These are phyloP conservation scores for Cercospora zeae-maydis DNA, from an alignment of 2,329 filamentous ascomycete genomes.

Conservation along the genomic window DNA sequence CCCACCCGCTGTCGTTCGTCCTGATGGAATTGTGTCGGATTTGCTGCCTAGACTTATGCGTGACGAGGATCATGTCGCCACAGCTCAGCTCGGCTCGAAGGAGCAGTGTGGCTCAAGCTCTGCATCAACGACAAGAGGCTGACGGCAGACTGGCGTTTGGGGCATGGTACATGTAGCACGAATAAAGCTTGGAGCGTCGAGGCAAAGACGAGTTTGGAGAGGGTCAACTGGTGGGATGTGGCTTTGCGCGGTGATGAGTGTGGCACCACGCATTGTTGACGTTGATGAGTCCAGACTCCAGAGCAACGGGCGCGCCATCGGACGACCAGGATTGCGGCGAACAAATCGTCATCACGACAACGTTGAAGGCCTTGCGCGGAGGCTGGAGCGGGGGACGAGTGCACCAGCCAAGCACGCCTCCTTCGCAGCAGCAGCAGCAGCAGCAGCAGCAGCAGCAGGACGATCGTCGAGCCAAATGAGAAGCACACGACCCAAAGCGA, in stretches of 20 bases:
- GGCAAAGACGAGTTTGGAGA: background rate
- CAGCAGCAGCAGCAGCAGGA: slow-evolving; percentile 17
- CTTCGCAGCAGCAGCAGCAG: background rate
- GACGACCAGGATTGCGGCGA: background rate
- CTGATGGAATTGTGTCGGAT: background rate
- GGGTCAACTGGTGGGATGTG: slow-evolving; percentile 3
- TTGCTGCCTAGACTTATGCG: background rate
- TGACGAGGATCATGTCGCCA: background rate
- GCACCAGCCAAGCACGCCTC: background rate
- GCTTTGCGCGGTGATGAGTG: background rate
- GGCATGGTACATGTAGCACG: background rate
- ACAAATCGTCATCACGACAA: background rate
- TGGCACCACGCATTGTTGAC: slow-evolving; percentile 3
- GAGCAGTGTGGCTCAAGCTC: slow-evolving; percentile 4
- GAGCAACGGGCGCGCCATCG: slow-evolving; percentile 42
- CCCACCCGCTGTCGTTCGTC: background rate
- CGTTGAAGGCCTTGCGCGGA: background rate
- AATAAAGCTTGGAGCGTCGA: background rate
- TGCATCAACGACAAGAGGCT: background rate
- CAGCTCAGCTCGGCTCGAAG: background rate
- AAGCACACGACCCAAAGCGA: background rate
- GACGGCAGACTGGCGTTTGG: background rate
- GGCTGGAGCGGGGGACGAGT: background rate
- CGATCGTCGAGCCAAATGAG: too few species aligned
- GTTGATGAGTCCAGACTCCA: slow-evolving; percentile 24